phyloP scores from a whole-genome alignment of 192 early-diverging fungal genomes.

The Podila epicladia region DNA sequence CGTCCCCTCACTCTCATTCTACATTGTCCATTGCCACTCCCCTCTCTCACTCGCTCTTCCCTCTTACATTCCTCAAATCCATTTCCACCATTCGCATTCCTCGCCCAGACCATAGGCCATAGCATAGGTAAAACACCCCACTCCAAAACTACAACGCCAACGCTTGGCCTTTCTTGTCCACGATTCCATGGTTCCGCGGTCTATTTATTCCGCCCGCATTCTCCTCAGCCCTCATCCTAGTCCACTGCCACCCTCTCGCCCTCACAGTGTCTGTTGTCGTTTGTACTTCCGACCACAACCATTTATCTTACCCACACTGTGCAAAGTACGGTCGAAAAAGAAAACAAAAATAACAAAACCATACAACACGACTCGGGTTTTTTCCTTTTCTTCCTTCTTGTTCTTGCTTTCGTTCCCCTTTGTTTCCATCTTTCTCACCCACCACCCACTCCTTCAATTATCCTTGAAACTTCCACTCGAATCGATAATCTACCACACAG shows the following conservation, averaged over 20 bases:
- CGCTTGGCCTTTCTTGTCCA: no score
- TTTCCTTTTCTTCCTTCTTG: neutral
- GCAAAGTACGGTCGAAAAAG: neutral
- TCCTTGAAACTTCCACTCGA: neutral
- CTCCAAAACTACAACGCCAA: no score
- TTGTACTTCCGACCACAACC: neutral
- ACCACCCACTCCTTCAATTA: neutral
- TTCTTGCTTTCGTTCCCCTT: neutral
- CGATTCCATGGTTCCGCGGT: no score
- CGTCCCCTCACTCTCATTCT: constrained; percentile 1
- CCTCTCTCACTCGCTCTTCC: no score
- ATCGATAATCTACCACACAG: neutral
- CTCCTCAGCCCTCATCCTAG: neutral
- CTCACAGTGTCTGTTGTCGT: neutral
- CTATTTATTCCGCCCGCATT: no score
- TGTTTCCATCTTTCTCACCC: neutral
- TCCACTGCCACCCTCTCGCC: no score
- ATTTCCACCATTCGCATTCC: no score
- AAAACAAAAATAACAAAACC: neutral
- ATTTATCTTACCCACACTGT: neutral
- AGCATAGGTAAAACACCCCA: no score
- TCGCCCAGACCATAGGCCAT: no score
- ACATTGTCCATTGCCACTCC: no score
- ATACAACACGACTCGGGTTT: neutral
- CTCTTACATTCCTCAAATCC: no score